Conservation (phyloP, 352 stramenopile species). For the Globisporangium nagaii region DNA sequence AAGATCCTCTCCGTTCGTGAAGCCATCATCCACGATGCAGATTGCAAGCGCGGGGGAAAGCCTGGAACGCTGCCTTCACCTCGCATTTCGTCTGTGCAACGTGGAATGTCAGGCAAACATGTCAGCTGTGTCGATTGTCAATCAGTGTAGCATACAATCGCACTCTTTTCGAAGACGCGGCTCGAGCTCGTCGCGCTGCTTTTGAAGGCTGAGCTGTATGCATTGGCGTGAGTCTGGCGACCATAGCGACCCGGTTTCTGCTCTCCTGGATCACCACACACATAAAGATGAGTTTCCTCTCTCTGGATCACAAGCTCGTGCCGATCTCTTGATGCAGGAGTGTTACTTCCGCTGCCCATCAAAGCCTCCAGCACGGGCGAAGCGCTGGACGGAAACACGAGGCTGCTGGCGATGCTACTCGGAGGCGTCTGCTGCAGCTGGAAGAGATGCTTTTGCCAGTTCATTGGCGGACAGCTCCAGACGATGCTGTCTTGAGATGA, state of each 20-base stretch:
- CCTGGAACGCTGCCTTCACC: background rate
- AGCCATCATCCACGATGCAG: slow-evolving; percentile 28
- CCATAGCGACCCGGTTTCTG: background rate
- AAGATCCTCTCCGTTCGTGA: slow-evolving; percentile 26
- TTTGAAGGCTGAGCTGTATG: no score
- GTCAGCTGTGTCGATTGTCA: no score
- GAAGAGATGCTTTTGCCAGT: slow-evolving; percentile 36
- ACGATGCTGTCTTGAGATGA: slow-evolving; percentile 40
- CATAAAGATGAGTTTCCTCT: no score
- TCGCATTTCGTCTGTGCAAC: background rate
- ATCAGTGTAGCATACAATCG: no score
- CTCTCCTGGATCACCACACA: background rate
- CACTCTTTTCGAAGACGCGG: background rate
- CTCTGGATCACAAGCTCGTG: no score
- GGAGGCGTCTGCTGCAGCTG: slow-evolving; percentile 6
- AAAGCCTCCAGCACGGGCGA: background rate
- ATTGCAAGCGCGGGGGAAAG: background rate
- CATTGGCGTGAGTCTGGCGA: no score
- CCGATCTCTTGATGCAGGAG: background rate
- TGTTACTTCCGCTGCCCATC: background rate
- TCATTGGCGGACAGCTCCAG: slow-evolving; percentile 24
- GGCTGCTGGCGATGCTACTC: background rate
- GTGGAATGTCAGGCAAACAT: no score
- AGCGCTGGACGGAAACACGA: background rate
- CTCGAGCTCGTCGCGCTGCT: background rate